Evolutionary conservation across 768 basidiomycete species (phyloP).

Genomic region (Infundibulicybe gibba): DNA sequence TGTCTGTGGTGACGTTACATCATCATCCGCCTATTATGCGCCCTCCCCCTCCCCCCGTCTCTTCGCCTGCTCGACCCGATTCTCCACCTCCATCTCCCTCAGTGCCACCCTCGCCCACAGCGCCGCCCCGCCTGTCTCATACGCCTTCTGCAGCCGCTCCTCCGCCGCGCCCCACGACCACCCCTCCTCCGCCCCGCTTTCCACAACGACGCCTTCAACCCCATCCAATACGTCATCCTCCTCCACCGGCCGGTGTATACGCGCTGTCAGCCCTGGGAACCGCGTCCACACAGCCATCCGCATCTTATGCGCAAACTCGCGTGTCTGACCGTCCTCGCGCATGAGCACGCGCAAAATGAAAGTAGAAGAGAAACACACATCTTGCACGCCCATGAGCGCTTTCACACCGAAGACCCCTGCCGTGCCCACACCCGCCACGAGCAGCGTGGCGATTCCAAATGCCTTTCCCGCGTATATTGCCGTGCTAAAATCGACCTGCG

Average conservation of each 20-base stretch:
- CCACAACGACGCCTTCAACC: conserved; percentile 13
- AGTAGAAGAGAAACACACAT: conserved; percentile 36
- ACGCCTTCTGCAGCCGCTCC: conserved; percentile 50
- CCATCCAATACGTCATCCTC: too few species aligned
- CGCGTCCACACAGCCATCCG: conserved; percentile 39
- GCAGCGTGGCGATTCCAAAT: conserved; percentile 58
- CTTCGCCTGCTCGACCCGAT: conserved; percentile 41
- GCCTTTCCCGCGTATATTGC: conserved; percentile 59
- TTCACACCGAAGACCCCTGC: conserved; percentile 46
- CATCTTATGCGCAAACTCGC: conserved; percentile 60
- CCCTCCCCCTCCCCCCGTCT: conserved; percentile 18
- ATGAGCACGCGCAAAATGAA: conserved; percentile 1
- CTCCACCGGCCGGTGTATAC: conserved; percentile 44
- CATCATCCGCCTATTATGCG: too few species aligned
- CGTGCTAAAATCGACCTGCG: conserved; percentile 39
- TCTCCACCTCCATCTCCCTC: conserved; percentile 58
- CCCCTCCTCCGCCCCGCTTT: conserved; percentile 15
- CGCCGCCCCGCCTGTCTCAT: conserved; percentile 53
- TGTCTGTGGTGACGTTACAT: too few species aligned
- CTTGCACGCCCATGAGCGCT: conserved; percentile 46
- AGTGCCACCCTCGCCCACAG: conserved; percentile 52
- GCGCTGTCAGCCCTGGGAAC: conserved; percentile 47
- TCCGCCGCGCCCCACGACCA: conserved; percentile 58
- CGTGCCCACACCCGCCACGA: conserved; percentile 48
- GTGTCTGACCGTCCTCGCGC: conserved; percentile 31